Base-by-base conservation (phyloP, 495 filamentous ascomycete species). In the Penicillium ucsense region DNA sequence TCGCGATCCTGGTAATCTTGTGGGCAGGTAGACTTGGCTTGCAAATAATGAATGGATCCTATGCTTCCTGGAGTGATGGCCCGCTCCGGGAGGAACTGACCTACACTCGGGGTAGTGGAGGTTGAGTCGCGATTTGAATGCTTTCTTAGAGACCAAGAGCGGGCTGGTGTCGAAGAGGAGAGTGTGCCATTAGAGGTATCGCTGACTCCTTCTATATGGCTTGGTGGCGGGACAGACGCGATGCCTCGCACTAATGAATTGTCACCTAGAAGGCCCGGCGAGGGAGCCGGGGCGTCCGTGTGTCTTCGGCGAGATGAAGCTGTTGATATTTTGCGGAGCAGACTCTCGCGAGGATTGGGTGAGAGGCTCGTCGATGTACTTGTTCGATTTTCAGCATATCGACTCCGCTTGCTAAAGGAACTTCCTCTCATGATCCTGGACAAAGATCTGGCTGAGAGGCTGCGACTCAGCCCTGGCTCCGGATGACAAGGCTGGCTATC, bases 201-300 rank as follows among this genome's bases (percentile, higher is more conserved):
- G 5, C 50, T 41, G 0, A 67, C 48, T 0, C 66, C 46, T 41
- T 71, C 66, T 63, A 69, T 65, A 35, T 64, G 67, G 5, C 63
- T 67, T 5, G 70, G 41, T n/a, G 52, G 56, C 20, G 64, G 12
- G 2, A 12, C 3, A 2, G 41, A 41, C 8, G 35, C 42, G 3
- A 33, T 33, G 10, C 51, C 46, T 31, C 45, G 47, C 6, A 47
- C 41, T 3, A 49, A 42, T 10, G 57, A 35, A 28, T 55, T 49
- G 8, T 65, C 62, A 30, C 54, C 54, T 1, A 72, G 46, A 36
- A 72, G 55, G 4, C 53, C 55, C 6, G 65, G 60, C 5, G 65
- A 64, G 8, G 70, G 66, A 2, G 56, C 50, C 20, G 64, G 63
- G 28, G 67, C 70, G 41, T 73, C 68, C 3, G 70, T 71, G 48